Evolutionary conservation across 139 green algal species (phyloP).

Genomic region (Chlamydomonas sp.): DNA sequence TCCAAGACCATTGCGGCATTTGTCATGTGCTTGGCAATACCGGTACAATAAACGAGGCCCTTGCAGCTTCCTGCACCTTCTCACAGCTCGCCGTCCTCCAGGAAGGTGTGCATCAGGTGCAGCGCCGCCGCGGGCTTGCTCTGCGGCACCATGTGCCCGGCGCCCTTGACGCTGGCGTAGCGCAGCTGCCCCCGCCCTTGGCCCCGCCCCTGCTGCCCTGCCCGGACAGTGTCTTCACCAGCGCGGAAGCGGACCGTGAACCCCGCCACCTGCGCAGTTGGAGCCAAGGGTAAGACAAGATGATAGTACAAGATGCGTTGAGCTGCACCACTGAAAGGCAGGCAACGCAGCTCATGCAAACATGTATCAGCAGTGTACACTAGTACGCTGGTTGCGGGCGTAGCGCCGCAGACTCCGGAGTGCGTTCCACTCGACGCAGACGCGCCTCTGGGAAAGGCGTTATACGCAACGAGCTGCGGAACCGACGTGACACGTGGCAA

Average conservation of each 20-base stretch:
- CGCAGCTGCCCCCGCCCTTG: neutral
- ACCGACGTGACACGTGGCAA: neutral
- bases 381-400: neutral
- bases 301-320: neutral
- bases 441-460: neutral
- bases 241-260: slow-evolving; percentile 19
- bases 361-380: neutral
- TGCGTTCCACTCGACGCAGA: neutral
- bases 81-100: slow-evolving; percentile 19
- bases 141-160: slow-evolving; percentile 55
- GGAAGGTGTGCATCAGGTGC: slow-evolving; percentile 23
- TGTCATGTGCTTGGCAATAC: too few species aligned
- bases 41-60: too few species aligned
- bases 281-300: too few species aligned
- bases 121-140: slow-evolving; percentile 27
- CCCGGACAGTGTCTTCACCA: neutral
- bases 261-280: slow-evolving; percentile 41
- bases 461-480: neutral
- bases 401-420: neutral
- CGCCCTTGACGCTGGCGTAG: slow-evolving; percentile 51
- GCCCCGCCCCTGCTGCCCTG: neutral
- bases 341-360: neutral
- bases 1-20: too few species aligned
- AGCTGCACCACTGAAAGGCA: neutral
- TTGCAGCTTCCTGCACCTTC: neutral